These are phyloP conservation scores for Lentinus brumalis DNA, from an alignment of 768 basidiomycete genomes.

Conservation along the genomic window DNA sequence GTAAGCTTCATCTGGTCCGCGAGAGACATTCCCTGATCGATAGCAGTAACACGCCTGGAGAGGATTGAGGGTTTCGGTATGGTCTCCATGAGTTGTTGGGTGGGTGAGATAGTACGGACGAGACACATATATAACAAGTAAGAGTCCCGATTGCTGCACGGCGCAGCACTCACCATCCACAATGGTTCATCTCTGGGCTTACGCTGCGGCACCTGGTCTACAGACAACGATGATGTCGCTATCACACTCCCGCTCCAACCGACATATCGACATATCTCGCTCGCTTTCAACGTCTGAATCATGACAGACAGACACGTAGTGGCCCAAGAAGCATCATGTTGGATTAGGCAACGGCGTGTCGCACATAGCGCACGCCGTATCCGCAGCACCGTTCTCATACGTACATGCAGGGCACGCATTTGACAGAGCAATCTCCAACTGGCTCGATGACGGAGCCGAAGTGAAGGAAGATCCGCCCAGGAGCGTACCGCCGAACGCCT, in stretches of 20 bases:
- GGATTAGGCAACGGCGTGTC: constrained; percentile 24
- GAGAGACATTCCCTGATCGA: constrained; percentile 10
- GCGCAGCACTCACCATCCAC: too few species aligned
- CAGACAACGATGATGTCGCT: too few species aligned
- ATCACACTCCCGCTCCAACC: too few species aligned
- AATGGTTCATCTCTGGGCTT: too few species aligned
- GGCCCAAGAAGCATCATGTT: not conserved
- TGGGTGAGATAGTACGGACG: too few species aligned
- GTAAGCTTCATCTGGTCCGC: constrained; percentile 17
- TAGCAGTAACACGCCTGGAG: not conserved
- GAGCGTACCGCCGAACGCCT: constrained; percentile 75
- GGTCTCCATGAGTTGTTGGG: not conserved
- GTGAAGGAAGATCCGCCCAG: constrained; percentile 44
- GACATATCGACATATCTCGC: too few species aligned
- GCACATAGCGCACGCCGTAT: constrained; percentile 32
- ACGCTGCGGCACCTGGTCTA: too few species aligned
- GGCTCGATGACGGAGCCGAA: constrained; percentile 27
- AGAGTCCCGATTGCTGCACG: too few species aligned
- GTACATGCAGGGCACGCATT: constrained; percentile 62
- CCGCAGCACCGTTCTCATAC: constrained; percentile 51
- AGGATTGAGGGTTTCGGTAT: not conserved
- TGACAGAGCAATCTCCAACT: constrained; percentile 25
- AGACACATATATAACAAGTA: too few species aligned
- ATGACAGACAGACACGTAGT: too few species aligned
- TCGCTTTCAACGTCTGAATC: too few species aligned